phyloP scores from a whole-genome alignment of 2,329 filamentous ascomycete species.

The Xylaria sp. region DNA sequence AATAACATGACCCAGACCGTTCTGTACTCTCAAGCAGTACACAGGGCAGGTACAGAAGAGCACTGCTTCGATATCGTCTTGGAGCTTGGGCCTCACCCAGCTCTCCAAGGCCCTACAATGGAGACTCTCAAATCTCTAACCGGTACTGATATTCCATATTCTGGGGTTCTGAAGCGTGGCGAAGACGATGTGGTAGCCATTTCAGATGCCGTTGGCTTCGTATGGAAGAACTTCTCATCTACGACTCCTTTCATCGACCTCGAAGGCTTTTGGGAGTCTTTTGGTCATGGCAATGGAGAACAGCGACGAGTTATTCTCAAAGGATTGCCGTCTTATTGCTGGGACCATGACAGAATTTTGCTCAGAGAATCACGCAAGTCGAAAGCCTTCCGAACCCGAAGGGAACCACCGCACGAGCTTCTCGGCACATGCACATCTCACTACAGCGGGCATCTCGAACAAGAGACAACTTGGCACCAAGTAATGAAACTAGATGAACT shows the following conservation, averaged over 20 bases:
- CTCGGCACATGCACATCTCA: constrained; percentile 19
- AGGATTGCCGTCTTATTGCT: too few species aligned
- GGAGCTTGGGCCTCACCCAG: constrained; percentile 46
- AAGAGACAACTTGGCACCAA: constrained; percentile 23
- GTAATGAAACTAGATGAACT: constrained; percentile 14
- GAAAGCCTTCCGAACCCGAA: too few species aligned
- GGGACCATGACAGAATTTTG: too few species aligned
- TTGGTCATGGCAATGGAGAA: too few species aligned
- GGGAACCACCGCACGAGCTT: constrained; percentile 3
- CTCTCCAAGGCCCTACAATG: constrained; percentile 39
- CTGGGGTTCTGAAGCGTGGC: constrained; percentile 5
- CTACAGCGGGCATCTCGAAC: constrained; percentile 10
- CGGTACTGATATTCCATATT: constrained; percentile 12
- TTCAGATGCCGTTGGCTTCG: too few species aligned
- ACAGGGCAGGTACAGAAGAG: not conserved
- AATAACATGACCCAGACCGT: constrained; percentile 45
- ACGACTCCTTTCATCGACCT: too few species aligned
- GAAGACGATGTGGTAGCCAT: not conserved
- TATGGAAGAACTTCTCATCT: too few species aligned
- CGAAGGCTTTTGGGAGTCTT: too few species aligned
- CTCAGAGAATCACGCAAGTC: too few species aligned
- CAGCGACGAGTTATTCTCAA: too few species aligned
- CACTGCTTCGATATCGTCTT: constrained; percentile 36
- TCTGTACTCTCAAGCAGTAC: constrained; percentile 43
- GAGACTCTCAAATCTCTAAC: not conserved